These are phyloP conservation scores for Leccinum imitatum DNA, from an alignment of 768 basidiomycete species.

Conservation along the genomic window DNA sequence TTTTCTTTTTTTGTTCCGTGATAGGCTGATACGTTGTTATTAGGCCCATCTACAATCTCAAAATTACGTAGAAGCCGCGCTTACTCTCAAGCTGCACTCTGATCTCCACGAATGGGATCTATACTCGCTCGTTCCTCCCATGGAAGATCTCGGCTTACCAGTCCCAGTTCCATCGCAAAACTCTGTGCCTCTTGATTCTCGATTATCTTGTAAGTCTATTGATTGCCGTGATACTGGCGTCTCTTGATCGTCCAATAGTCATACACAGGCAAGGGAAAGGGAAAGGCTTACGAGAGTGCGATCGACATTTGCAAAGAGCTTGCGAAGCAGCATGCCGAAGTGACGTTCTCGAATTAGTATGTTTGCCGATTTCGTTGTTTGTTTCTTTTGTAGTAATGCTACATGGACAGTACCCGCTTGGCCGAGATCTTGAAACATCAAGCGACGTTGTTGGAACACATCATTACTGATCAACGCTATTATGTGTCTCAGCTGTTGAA, in stretches of 20 bases:
- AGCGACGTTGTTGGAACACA: conserved; percentile 84
- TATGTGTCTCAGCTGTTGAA: conserved; percentile 83
- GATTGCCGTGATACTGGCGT: background rate
- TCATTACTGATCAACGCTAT: conserved; percentile 77
- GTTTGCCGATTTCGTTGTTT: conserved; percentile 24
- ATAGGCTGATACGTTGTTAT: conserved; percentile 31
- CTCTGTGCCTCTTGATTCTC: conserved; percentile 85
- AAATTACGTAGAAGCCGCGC: conserved; percentile 89
- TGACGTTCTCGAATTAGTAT: conserved; percentile 84
- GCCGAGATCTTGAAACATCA: conserved; percentile 86
- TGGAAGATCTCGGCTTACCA: conserved; percentile 92
- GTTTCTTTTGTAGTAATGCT: background rate
- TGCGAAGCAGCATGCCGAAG: conserved; percentile 80
- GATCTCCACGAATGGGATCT: conserved; percentile 92
- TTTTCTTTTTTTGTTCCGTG: background rate
- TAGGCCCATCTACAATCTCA: conserved; percentile 88
- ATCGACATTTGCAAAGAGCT: conserved; percentile 93
- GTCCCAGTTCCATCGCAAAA: conserved; percentile 91
- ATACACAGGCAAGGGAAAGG: conserved; percentile 60
- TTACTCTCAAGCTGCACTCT: conserved; percentile 91
- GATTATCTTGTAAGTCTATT: conserved; percentile 71
- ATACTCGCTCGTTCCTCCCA: conserved; percentile 75
- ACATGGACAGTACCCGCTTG: conserved; percentile 60
- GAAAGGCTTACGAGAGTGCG: conserved; percentile 96
- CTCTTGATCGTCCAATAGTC: conserved; percentile 4